Evolutionary conservation across 805 yeast species (phyloP), one percentile per base, ranked within the genome.

Genomic region (Lachancea kluyveri): DNA sequence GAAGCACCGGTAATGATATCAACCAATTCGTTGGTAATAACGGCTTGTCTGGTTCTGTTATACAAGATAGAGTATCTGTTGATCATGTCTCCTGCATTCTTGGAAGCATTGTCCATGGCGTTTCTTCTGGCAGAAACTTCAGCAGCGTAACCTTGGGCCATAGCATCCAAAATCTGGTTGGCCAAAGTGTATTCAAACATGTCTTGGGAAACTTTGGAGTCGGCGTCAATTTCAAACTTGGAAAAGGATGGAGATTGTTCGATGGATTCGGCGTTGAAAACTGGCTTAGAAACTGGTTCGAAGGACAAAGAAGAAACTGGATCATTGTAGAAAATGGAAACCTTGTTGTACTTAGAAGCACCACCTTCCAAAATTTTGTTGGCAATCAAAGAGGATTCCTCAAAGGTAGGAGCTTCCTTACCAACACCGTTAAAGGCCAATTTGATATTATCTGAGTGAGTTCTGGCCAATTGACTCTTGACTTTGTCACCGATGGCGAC

Each of bases 1-100:
- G 97, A 86, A 57, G 98, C 98, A 87, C 98, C 98, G 56, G 98
- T 92, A 66, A 92, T 90, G 60, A 92, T 92, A 71, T 92, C 98
- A 60, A 92, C 98, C 79, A 92, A 74, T 75, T 92, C 98, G 78
- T 92, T 92, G 68, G 97, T 88, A 60, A 90, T 90, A 60, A 88
- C 96, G 50, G 96, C 96, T 77, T 92, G 98, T 75, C 96, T 86
- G 59, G 96, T 82, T 78, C 98, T 90, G 88, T 92, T 92, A 72
- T 92, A 92, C 68, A 92, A 79, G 65, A 92, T 92, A 50, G 97
- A 82, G 82, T 84, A 90, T 61, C 76, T 81, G 70, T 75, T 78
- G 62, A 92, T 92, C 97, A 92, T 92, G 57, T 92, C 98, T 70
- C 95, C 95, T 44, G 98, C 98, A 63, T 90, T 90, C 92, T 92